phyloP scores from a whole-genome alignment of 257 asterid species.

The Solanum medicagineum region DNA sequence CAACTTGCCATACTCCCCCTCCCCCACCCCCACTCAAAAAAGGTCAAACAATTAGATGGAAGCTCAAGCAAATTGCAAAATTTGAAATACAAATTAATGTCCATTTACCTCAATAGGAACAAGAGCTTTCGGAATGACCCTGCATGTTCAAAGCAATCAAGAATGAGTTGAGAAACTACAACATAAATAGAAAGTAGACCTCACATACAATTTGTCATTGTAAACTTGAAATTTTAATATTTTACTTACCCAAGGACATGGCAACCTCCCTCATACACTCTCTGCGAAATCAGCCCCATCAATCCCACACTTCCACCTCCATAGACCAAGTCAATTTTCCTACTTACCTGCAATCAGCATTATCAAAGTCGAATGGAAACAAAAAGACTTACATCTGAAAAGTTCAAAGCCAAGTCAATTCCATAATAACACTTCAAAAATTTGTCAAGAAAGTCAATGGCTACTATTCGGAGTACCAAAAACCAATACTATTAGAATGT shows the following conservation, averaged over 20 bases:
- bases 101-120: conserved; percentile 80
- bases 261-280: conserved; percentile 87
- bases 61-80: background rate
- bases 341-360: conserved; percentile 48
- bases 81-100: background rate
- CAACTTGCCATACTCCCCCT: background rate
- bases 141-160: conserved; percentile 35
- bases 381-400: background rate
- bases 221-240: background rate
- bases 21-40: background rate
- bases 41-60: background rate
- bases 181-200: background rate
- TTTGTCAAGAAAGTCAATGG: background rate
- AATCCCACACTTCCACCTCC: conserved; percentile 99
- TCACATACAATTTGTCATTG: background rate
- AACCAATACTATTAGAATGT: background rate
- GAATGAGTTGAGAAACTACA: background rate
- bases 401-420: background rate
- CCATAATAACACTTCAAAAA: background rate
- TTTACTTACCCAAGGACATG: conserved; percentile 83
- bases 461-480: background rate
- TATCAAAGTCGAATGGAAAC: background rate
- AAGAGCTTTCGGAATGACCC: conserved; percentile 93
- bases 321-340: conserved; percentile 86
- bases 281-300: conserved; percentile 84